Base-by-base conservation (phyloP, 2,329 filamentous ascomycete species). In the Coniochaeta pulveracea region DNA sequence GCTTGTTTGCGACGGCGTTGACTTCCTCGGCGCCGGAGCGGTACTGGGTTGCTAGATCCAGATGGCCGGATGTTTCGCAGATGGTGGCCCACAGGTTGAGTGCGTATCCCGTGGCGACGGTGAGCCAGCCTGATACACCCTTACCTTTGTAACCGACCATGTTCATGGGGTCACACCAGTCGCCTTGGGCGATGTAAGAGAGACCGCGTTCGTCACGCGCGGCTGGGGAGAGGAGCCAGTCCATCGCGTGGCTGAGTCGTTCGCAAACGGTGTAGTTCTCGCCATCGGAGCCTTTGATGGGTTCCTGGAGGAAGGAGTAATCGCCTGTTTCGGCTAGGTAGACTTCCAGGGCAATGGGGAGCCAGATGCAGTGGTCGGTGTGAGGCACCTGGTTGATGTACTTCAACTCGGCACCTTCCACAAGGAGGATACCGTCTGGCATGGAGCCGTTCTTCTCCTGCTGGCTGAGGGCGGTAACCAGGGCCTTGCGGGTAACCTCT, bases 311-410 rank as follows among this genome's bases (percentile, higher is more conserved):
- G 1, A 72, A 42, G 0, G 39, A 56, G 36, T 67, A 72, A 46
- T 74, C 69, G 3, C 51, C 67, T 2, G 69, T 72, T 45, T 74
- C 69, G 36, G 56, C 53, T 4, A 74, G 60, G 39, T 74, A 74
- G 3, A 65, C 59, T 25, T 72, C 68, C 1, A 73, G 53, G 1
- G 66, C 60, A 6, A 72, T 57, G 1, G 68, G 67, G 3, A 74
- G 55, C 69, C 69, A 74, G 3, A 73, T 65, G 39, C 69, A 74
- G 46, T 72, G 68, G 38, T 74, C 69, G 1, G 69, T 72, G 42
- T 74, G 69, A 15, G 69, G 69, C n/a, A 74, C 54, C 47, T 72
- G 67, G 50, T 73, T 73, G 54, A 73, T 72, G 49, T 72, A 74
- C 44, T 74, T 73, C 22, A 73, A 57, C 45, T 70, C 66, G 2